Conservation (phyloP, 2,329 filamentous ascomycete genomes). For the Fusarium pseudonygamai region DNA sequence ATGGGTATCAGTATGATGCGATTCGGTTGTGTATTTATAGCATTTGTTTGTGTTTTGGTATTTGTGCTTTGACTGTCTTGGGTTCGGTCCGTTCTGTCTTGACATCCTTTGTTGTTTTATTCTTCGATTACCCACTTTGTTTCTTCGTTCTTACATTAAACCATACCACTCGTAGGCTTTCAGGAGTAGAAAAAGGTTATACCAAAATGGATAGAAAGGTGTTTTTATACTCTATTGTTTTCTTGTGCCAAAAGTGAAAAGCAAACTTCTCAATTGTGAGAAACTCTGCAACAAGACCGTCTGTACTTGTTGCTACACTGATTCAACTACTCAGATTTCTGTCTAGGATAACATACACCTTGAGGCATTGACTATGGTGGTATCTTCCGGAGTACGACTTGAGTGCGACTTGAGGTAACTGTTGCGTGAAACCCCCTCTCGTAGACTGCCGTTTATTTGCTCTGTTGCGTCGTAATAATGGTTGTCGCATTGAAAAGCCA, state of each 20-base stretch:
- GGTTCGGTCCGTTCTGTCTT: neutral
- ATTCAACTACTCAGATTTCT: neutral
- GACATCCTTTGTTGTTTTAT: slow-evolving; percentile 7
- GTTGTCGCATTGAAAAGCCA: neutral
- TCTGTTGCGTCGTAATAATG: neutral
- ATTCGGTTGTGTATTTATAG: slow-evolving; percentile 34
- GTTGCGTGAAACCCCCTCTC: neutral
- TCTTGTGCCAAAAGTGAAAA: neutral
- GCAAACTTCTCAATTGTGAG: no score
- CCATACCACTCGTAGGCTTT: slow-evolving; percentile 42
- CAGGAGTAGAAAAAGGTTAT: slow-evolving; percentile 44
- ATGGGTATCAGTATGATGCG: slow-evolving; percentile 19
- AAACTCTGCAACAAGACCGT: neutral
- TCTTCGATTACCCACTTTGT: slow-evolving; percentile 25
- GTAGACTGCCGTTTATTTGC: neutral
- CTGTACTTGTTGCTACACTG: neutral
- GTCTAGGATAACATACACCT: neutral
- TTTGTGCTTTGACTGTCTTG: slow-evolving; percentile 3
- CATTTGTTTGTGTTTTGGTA: slow-evolving; percentile 6
- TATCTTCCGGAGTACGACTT: neutral
- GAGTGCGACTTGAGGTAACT: neutral
- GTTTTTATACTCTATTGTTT: slow-evolving; percentile 16
- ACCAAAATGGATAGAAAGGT: slow-evolving; percentile 45
- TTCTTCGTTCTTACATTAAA: slow-evolving; percentile 31
- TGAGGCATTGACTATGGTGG: neutral